These are phyloP conservation scores for Botrytis cinerea DNA, from an alignment of 2,329 filamentous ascomycete genomes.

Conservation along the genomic window DNA sequence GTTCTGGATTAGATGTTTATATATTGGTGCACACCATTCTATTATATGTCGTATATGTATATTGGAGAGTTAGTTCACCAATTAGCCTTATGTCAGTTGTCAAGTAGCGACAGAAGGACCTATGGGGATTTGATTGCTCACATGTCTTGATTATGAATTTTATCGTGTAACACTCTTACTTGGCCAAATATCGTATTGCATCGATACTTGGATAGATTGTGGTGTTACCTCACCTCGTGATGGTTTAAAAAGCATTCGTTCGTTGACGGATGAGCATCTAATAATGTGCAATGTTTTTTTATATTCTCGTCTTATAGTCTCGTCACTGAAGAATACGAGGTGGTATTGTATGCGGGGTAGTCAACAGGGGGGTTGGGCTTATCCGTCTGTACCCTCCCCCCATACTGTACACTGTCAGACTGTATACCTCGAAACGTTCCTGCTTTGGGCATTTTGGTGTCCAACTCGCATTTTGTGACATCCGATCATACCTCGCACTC, in stretches of 20 bases:
- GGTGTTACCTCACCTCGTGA: background rate
- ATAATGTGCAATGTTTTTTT: background rate
- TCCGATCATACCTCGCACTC: background rate
- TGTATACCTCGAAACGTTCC: background rate
- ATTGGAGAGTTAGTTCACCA: background rate
- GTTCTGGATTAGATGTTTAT: background rate
- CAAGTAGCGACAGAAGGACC: background rate
- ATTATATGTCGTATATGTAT: background rate
- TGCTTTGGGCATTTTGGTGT: background rate
- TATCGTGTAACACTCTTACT: background rate
- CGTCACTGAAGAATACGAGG: constrained; percentile 12
- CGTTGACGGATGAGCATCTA: background rate
- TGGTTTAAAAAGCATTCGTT: background rate
- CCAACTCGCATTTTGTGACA: background rate
- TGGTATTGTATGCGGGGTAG: constrained; percentile 10
- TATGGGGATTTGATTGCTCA: background rate
- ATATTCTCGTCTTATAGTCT: background rate
- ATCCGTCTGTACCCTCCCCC: background rate
- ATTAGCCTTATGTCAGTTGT: background rate
- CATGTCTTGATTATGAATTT: background rate
- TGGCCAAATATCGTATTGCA: background rate
- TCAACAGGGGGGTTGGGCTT: background rate
- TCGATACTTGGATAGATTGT: background rate
- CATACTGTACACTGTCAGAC: background rate
- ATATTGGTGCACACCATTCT: background rate